Evolutionary conservation across 2,329 filamentous ascomycete species (phyloP), one percentile per base, ranked within the genome.

Genomic region (Parastagonospora avenae): DNA sequence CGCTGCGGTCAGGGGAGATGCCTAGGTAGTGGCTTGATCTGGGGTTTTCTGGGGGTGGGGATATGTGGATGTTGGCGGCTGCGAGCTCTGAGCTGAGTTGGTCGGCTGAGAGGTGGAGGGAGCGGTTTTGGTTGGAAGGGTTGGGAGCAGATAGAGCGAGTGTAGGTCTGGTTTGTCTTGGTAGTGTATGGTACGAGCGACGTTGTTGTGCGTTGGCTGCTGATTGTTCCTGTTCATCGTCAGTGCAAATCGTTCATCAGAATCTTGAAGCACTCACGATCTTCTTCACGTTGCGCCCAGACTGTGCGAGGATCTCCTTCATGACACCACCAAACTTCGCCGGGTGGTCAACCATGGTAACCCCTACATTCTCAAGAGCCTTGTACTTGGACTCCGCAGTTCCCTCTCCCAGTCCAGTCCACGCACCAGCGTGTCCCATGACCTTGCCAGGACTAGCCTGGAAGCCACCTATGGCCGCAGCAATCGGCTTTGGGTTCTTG

Each of bases 341-440:
- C 0, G 90, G 90, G 64, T 92, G 89, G 52, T 89, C 84, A 2
- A 92, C 85, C 72, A 92, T 85, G 0, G 82, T 83, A 0, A 83
- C 88, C 2, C 88, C 88, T 10, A 82, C 88, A 48, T 80, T 76
- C 66, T 85, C 76, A n/a, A 93, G 78, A 1, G 84, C 82, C 36
- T 79, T 80, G 52, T 88, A 84, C 72, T 93, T 93, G n/a, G 80
- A 79, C 33, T 78, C 74, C 0, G 86, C 83, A 52, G 80, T 80
- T 3, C 85, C 82, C 66, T 92, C 88, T 15, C 86, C 87, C 6
- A 85, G 80, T 1, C 85, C 80, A 46, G 80, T 79, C 78, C 89
- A 90, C 11, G 90, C 90, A 37, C 90, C 90, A 8, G 89, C 88
- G 69, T 93, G 90, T 8, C 90, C 90, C 88, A 92, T 92, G 37